Evolutionary conservation across 2,329 filamentous ascomycete species (phyloP).

Genomic region (Hypocrella siamensis): DNA sequence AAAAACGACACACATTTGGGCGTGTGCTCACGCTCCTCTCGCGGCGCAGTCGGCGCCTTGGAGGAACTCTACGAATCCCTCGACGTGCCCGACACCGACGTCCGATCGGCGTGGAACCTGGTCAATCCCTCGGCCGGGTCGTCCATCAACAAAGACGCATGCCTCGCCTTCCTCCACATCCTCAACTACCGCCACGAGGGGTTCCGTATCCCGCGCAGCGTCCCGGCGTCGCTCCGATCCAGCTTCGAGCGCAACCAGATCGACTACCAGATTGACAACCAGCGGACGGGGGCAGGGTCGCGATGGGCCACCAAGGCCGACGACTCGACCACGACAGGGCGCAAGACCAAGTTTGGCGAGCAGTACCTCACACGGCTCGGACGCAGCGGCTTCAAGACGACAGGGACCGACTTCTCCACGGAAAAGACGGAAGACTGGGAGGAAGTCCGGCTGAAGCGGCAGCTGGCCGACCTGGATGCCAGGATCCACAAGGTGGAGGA

Average conservation of each 20-base stretch:
- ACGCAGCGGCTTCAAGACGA: slow-evolving; percentile 62
- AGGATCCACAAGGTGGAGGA: slow-evolving; percentile 75
- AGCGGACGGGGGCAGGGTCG: slow-evolving; percentile 45
- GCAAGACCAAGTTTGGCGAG: slow-evolving; percentile 95
- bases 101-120: slow-evolving; percentile 90
- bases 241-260: slow-evolving; percentile 95
- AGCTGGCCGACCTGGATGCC: slow-evolving; percentile 74
- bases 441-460: slow-evolving; percentile 86
- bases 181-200: slow-evolving; percentile 93
- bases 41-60: slow-evolving; percentile 52
- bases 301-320: slow-evolving; percentile 69
- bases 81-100: slow-evolving; percentile 59
- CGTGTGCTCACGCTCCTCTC: slow-evolving; percentile 3
- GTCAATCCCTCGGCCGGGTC: slow-evolving; percentile 78
- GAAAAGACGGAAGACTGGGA: slow-evolving; percentile 93
- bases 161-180: slow-evolving; percentile 89
- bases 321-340: slow-evolving; percentile 67
- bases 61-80: slow-evolving; percentile 73
- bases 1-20: neutral
- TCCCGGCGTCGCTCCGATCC: slow-evolving; percentile 78
- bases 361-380: slow-evolving; percentile 88
- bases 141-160: slow-evolving; percentile 86
- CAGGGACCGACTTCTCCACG: slow-evolving; percentile 79
- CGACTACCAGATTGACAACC: slow-evolving; percentile 81
- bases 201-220: slow-evolving; percentile 78